Evolutionary conservation across 306 rosid species (phyloP).

Genomic region (Glycine soja): DNA sequence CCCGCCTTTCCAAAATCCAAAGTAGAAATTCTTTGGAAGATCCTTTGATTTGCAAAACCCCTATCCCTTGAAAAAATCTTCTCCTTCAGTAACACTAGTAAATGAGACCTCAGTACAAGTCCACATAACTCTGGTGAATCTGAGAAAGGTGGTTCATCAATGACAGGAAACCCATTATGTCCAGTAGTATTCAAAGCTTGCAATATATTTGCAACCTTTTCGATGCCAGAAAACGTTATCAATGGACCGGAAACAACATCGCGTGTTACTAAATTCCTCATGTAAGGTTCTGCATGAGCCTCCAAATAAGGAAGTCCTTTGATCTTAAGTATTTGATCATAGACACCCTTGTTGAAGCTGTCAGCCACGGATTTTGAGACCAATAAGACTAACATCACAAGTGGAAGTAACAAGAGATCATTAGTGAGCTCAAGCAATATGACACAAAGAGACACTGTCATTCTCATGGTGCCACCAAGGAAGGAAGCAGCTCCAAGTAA

Average conservation of each 20-base stretch:
- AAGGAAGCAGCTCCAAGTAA: slow-evolving; percentile 93
- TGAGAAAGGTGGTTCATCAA: slow-evolving; percentile 84
- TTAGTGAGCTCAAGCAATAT: slow-evolving; percentile 95
- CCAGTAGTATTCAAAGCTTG: slow-evolving; percentile 67
- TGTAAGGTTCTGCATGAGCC: slow-evolving; percentile 90
- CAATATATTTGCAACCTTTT: slow-evolving; percentile 70
- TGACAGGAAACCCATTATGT: slow-evolving; percentile 94
- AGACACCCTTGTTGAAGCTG: slow-evolving; percentile 83
- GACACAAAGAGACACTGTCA: slow-evolving; percentile 92
- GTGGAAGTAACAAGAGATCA: slow-evolving; percentile 88
- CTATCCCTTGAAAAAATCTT: slow-evolving; percentile 64
- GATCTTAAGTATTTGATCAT: slow-evolving; percentile 78
- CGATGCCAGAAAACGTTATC: slow-evolving; percentile 71
- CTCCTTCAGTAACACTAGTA: slow-evolving; percentile 79
- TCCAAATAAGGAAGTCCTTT: slow-evolving; percentile 92
- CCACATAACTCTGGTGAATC: slow-evolving; percentile 79
- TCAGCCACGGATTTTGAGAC: slow-evolving; percentile 86
- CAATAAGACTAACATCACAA: slow-evolving; percentile 80
- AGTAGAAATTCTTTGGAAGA: slow-evolving; percentile 53
- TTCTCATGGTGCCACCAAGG: slow-evolving; percentile 99
- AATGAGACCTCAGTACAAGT: slow-evolving; percentile 83
- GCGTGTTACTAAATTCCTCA: slow-evolving; percentile 70
- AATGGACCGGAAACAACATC: slow-evolving; percentile 90
- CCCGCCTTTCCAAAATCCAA: slow-evolving; percentile 86
- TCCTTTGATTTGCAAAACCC: slow-evolving; percentile 40